Evolutionary conservation across 441 rosid species (phyloP).

Genomic region (Adansonia madagascariensis): DNA sequence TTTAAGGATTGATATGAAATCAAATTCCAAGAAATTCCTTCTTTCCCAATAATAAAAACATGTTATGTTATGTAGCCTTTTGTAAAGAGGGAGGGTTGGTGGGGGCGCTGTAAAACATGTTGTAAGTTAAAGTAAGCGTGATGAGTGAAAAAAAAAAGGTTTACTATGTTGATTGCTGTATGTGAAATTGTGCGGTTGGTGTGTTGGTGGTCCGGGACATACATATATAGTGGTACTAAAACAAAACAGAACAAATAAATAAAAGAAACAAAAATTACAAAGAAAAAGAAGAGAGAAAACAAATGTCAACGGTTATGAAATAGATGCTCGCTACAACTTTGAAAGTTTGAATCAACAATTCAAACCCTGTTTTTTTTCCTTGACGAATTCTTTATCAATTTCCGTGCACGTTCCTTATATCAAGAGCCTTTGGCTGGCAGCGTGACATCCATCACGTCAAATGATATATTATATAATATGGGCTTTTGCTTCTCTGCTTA

Average conservation of each 20-base stretch:
- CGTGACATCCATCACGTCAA: no score
- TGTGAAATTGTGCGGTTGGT: constrained; percentile 50
- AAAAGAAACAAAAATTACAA: neutral
- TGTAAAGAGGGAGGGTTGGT: constrained; percentile 37
- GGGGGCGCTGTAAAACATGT: constrained; percentile 31
- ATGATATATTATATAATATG: no score
- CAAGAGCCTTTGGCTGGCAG: constrained; percentile 14
- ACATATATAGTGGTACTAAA: constrained; percentile 33
- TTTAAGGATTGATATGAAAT: constrained; percentile 19
- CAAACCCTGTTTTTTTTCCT: constrained; percentile 28
- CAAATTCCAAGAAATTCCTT: constrained; percentile 48
- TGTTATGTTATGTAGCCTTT: constrained; percentile 38
- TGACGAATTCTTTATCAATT: constrained; percentile 38
- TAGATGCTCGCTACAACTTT: constrained; percentile 37
- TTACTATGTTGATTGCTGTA: constrained; percentile 43
- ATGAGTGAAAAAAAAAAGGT: constrained; percentile 42
- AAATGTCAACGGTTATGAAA: constrained; percentile 62
- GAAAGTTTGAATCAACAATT: constrained; percentile 33
- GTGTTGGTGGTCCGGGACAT: constrained; percentile 65
- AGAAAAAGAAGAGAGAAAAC: neutral
- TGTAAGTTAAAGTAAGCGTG: constrained; percentile 37
- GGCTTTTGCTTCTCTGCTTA: no score
- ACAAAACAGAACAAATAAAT: constrained; percentile 25
- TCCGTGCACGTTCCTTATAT: constrained; percentile 43
- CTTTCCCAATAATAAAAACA: constrained; percentile 25